A percentile compares a stretch with the other conserved stretches of the same genome.
Conservation (phyloP, 2,329 filamentous ascomycete genomes). For the Fusarium poae region DNA sequence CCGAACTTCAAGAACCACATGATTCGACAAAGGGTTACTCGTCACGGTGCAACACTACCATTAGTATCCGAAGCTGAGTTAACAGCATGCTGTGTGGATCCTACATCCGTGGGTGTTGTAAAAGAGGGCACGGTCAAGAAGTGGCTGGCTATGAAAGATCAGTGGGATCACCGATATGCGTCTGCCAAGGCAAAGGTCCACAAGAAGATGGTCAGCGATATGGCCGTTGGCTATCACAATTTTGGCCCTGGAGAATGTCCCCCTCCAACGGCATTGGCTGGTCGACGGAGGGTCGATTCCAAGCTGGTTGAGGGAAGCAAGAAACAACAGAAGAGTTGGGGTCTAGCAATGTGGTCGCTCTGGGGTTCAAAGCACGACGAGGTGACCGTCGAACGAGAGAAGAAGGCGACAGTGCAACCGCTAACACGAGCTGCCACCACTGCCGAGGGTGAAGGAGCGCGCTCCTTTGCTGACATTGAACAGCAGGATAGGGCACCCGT, state of each 20-base stretch:
- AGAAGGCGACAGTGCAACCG: slow-evolving; percentile 60
- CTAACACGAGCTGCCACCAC: slow-evolving; percentile 52
- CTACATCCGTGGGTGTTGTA: slow-evolving; percentile 78
- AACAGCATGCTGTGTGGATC: slow-evolving; percentile 71
- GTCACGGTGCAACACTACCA: slow-evolving; percentile 79
- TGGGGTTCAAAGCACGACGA: slow-evolving; percentile 94
- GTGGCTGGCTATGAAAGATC: slow-evolving; percentile 81
- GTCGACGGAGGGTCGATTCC: slow-evolving; percentile 67
- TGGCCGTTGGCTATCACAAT: slow-evolving; percentile 76
- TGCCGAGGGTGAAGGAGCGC: slow-evolving; percentile 60
- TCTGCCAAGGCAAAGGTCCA: slow-evolving; percentile 78
- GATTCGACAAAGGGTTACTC: slow-evolving; percentile 89
- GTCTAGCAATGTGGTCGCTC: slow-evolving; percentile 84
- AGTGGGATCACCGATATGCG: slow-evolving; percentile 80
- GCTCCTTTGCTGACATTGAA: slow-evolving; percentile 58
- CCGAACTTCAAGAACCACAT: slow-evolving; percentile 86
- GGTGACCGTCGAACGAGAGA: slow-evolving; percentile 72
- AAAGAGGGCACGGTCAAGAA: slow-evolving; percentile 84
- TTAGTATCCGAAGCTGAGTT: slow-evolving; percentile 75
- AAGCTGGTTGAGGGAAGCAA: slow-evolving; percentile 59
- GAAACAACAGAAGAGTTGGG: slow-evolving; percentile 76
- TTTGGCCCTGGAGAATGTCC: slow-evolving; percentile 80
- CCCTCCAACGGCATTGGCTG: slow-evolving; percentile 85
- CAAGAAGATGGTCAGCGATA: slow-evolving; percentile 78
- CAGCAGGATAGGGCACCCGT: slow-evolving; percentile 52